A percentile compares a stretch with the other conserved stretches of the same genome.
Evolutionary conservation across 257 asterid species (phyloP).

Genomic region (Verbascum thapsus): DNA sequence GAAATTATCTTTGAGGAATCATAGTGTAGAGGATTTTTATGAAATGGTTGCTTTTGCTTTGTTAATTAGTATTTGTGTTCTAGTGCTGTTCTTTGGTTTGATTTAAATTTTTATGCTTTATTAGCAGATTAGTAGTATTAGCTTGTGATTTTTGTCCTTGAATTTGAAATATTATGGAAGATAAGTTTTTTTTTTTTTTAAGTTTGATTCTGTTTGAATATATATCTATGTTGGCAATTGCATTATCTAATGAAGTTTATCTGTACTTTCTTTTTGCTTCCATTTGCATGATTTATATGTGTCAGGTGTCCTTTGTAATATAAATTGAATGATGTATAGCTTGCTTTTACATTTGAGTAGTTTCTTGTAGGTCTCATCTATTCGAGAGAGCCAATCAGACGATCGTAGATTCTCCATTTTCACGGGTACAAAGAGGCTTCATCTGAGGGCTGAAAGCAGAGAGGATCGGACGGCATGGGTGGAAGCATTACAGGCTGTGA

Average conservation of each 20-base stretch:
- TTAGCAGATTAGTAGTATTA: slow-evolving; percentile 17
- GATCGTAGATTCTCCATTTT: slow-evolving; percentile 90
- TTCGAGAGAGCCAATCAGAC: slow-evolving; percentile 87
- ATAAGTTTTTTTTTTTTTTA: not conserved
- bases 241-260: slow-evolving; percentile 5
- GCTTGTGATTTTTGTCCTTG: slow-evolving; percentile 9
- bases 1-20: slow-evolving; percentile 4
- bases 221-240: not conserved
- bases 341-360: slow-evolving; percentile 36
- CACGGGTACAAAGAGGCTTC: slow-evolving; percentile 93
- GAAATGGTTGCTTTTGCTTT: slow-evolving; percentile 10
- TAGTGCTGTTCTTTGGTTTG: not conserved
- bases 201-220: not conserved
- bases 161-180: slow-evolving; percentile 3
- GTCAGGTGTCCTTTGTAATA: slow-evolving; percentile 5
- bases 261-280: slow-evolving; percentile 10
- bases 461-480: slow-evolving; percentile 86
- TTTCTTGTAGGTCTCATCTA: slow-evolving; percentile 75
- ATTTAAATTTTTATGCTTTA: not conserved
- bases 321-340: not conserved
- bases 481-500: slow-evolving; percentile 90
- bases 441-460: slow-evolving; percentile 83
- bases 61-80: not conserved
- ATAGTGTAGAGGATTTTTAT: not conserved
- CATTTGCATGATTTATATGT: not conserved